A percentile compares a stretch with the other conserved stretches of the same genome.
Conservation (phyloP, 2,329 filamentous ascomycete species). For the Biscogniauxia mediterranea region DNA sequence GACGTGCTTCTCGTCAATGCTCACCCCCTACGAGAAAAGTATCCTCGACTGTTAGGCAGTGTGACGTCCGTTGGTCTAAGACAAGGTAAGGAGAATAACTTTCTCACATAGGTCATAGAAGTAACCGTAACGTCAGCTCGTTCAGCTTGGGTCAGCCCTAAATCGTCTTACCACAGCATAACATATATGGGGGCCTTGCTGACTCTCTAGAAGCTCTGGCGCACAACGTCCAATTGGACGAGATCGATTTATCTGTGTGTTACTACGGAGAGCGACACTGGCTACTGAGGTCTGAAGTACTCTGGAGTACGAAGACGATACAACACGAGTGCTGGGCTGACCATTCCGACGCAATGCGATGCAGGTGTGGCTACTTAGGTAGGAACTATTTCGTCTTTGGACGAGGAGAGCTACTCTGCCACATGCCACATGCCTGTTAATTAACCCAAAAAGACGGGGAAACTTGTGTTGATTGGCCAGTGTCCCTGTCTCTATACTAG, state of each 20-base stretch:
- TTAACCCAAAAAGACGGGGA: neutral
- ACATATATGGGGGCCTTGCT: neutral
- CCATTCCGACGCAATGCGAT: conserved; percentile 1
- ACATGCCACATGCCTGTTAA: conserved; percentile 16
- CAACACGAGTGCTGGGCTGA: conserved; percentile 12
- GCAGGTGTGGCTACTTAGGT: conserved; percentile 4
- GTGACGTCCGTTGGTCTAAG: neutral
- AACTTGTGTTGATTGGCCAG: conserved; percentile 14
- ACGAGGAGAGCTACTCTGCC: conserved; percentile 17
- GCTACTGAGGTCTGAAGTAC: no score
- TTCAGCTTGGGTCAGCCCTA: conserved; percentile 23
- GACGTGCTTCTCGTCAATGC: neutral
- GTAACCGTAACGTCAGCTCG: neutral
- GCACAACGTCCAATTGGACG: neutral
- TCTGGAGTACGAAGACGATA: neutral
- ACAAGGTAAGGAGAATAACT: neutral
- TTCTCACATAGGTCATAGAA: neutral
- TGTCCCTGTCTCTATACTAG: neutral
- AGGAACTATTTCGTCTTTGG: conserved; percentile 21
- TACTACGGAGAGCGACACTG: neutral
- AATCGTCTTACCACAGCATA: conserved; percentile 11
- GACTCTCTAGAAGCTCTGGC: neutral
- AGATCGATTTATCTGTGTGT: neutral
- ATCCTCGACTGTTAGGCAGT: neutral
- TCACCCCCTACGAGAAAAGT: neutral